Evolutionary conservation across 192 early-diverging fungal genomes (phyloP), one percentile per base, ranked within the genome.

Genomic region (Coemansia reversa): DNA sequence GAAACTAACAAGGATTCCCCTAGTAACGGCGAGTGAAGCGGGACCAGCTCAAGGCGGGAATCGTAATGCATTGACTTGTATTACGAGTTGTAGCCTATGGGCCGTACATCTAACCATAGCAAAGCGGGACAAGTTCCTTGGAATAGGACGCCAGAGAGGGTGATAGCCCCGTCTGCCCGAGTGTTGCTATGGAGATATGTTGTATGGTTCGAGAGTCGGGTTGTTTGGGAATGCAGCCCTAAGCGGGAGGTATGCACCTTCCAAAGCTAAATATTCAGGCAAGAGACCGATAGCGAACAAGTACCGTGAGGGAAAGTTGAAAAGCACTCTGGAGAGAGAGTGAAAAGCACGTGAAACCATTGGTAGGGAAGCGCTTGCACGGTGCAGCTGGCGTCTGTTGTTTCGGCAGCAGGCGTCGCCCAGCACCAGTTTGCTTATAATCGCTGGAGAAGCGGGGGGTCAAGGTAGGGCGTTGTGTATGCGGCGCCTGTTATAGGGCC

Each of bases 221-320:
- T 85, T 88, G 86, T 88, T 88, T 88, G 84, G 84, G 86, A 87
- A 83, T 86, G 83, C 84, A 87, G 84, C 83, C 76, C 79, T 81
- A 90, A 89, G 74, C 80, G 86, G 88, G 87, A 83, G 87, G 85
- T 88, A 89, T 86, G 88, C 88, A 83, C 79, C 86, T 84, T 85
- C 87, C 79, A 90, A 88, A 72, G 86, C 88, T 90, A 88, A 90
- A 89, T 90, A 90, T 84, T 77, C 85, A 83, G 65, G 70, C 84
- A 83, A 88, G 89, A 89, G 87, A 88, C 89, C 86, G 86, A 90
- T 90, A 90, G 86, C 87, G 83, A 90, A 90, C 88, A 90, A 90
- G 88, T 89, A 90, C 89, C 84, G 85, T 88, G 87, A 91, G 84
- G 86, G 88, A 90, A 90, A 89, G 89, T 87, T 89, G 88, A 89